Base-by-base conservation (phyloP, 202 grass and related monocot genomes). In the Saccharum hybrid region DNA sequence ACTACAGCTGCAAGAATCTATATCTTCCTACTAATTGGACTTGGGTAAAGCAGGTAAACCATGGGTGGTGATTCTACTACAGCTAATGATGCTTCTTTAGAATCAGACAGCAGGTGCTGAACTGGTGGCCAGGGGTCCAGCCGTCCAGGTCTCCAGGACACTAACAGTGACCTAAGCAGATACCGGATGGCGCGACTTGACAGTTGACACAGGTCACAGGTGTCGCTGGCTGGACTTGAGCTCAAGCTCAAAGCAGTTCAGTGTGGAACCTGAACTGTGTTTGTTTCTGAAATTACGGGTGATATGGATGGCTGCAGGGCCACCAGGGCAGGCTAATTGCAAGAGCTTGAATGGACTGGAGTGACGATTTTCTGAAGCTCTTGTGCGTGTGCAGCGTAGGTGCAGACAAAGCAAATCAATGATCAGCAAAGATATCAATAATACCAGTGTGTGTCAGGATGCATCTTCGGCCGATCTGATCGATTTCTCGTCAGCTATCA, bases 381-480 rank as follows among this genome's bases (percentile, higher is more conserved):
- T 61, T 37, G 66, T 48, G 14, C 28, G 31, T 71, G 21, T 31
- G 40, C n/a, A 76, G 74, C 14, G 33, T 34, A 70, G 62, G 76
- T 63, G 5, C 71, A 65, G 54, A 85, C 64, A 81, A 70, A 28
- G 41, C 26, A 43, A 57, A 16, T 0, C 34, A 73, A 73, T 82
- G 42, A 86, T 82, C 76, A 67, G 46, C 26, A 22, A 16, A 68
- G 28, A 41, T 59, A 48, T 59, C 14, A 71, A 59, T 66, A 43
- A 69, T 54, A 3, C 11, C 30, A 7, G 45, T 37, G 41, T 54
- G 43, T 16, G 42, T 48, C 60, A 8, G 16, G n/a, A 65, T 66
- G 19, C 67, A 66, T 82, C 77, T 16, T n/a, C 23, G 68, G 66
- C 33, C 48, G 59, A 72, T 83, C 28, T 49, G 60, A 83, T 74